phyloP scores from a whole-genome alignment of 2,329 filamentous ascomycete genomes.

The Scedosporium apiospermum region DNA sequence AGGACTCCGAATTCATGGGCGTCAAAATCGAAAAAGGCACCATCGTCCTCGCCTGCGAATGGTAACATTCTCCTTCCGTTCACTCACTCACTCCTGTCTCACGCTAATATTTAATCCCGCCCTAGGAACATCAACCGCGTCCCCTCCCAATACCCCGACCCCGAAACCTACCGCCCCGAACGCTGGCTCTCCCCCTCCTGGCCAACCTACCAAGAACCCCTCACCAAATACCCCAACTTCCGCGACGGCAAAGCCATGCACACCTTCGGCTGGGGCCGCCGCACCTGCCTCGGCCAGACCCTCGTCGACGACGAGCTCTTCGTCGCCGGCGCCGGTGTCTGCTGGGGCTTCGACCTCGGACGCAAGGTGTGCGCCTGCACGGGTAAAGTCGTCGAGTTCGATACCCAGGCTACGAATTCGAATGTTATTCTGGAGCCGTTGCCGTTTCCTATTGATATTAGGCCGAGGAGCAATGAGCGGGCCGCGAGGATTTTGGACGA shows the following conservation, averaged over 20 bases:
- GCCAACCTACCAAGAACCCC: slow-evolving; percentile 56
- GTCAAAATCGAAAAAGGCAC: slow-evolving; percentile 38
- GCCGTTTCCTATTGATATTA: slow-evolving; percentile 35
- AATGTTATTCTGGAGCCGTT: slow-evolving; percentile 43
- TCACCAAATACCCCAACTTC: slow-evolving; percentile 53
- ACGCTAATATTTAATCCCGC: too few species aligned
- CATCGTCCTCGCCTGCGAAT: slow-evolving; percentile 40
- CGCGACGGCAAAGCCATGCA: slow-evolving; percentile 49
- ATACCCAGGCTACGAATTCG: slow-evolving; percentile 39
- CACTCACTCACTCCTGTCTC: too few species aligned
- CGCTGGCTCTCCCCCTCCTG: slow-evolving; percentile 53
- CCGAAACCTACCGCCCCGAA: slow-evolving; percentile 53
- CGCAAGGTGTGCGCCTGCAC: slow-evolving; percentile 31
- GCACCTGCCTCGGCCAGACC: slow-evolving; percentile 52
- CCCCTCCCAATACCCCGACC: slow-evolving; percentile 48
- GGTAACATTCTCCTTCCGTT: slow-evolving; percentile 19
- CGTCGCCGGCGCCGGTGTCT: slow-evolving; percentile 34
- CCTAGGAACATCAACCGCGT: slow-evolving; percentile 48
- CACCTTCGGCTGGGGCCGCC: slow-evolving; percentile 55
- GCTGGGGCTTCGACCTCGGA: slow-evolving; percentile 39
- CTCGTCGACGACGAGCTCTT: slow-evolving; percentile 53
- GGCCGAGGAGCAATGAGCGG: slow-evolving; percentile 28
- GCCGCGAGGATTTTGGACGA: slow-evolving; percentile 25
- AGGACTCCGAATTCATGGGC: slow-evolving; percentile 34
- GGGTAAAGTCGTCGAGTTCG: slow-evolving; percentile 31